Evolutionary conservation across 345 rosid species (phyloP).

Genomic region (Rhodomyrtus tomentosa): DNA sequence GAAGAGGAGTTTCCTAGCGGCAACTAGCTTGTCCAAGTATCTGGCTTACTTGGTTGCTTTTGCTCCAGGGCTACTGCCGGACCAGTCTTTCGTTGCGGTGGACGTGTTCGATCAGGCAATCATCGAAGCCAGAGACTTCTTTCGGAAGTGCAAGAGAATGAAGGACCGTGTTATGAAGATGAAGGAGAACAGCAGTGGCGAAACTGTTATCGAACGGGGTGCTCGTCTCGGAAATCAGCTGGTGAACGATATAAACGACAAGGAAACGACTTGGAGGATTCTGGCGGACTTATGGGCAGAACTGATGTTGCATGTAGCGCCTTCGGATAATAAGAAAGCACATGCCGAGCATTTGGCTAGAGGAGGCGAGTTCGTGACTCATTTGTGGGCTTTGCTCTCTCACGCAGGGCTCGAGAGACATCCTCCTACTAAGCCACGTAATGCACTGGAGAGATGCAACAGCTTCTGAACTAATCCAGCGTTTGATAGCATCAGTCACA

Average conservation of each 20-base stretch:
- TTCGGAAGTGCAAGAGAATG: neutral
- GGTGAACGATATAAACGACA: neutral
- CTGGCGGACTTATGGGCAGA: neutral
- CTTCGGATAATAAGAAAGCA: neutral
- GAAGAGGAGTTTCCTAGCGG: neutral
- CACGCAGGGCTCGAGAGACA: neutral
- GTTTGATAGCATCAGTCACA: neutral
- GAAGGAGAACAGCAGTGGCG: neutral
- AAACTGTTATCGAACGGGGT: neutral
- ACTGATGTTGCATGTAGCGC: neutral
- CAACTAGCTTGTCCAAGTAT: neutral
- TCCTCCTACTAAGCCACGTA: neutral
- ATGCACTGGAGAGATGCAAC: neutral
- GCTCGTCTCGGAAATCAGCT: neutral
- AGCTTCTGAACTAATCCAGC: neutral
- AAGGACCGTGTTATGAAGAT: neutral
- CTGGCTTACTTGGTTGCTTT: neutral
- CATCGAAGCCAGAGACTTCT: neutral
- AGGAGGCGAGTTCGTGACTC: neutral
- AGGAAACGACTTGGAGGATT: neutral
- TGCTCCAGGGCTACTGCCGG: neutral
- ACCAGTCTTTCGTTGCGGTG: neutral
- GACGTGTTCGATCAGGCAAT: neutral
- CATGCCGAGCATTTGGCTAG: neutral
- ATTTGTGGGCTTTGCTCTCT: neutral